These are phyloP conservation scores for Lentinula lateritia DNA, from an alignment of 768 basidiomycete species.

Conservation along the genomic window DNA sequence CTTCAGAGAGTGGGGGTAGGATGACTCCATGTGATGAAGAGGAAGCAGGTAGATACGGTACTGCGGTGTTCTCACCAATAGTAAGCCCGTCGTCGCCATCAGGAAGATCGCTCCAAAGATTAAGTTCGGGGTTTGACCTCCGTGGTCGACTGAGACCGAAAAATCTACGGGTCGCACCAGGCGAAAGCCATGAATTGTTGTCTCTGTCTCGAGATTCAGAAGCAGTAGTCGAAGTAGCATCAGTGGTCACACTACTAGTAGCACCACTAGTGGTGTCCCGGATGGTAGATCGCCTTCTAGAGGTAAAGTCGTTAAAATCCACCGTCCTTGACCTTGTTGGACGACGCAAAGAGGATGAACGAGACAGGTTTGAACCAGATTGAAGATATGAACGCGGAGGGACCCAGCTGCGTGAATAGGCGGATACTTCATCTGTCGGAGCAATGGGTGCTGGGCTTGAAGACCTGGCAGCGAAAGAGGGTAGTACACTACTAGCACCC, in stretches of 20 bases:
- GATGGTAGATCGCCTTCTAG: conserved; percentile 52
- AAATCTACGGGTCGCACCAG: conserved; percentile 40
- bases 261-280: conserved; percentile 27
- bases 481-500: not conserved
- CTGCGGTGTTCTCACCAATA: not conserved
- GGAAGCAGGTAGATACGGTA: not conserved
- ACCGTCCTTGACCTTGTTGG: conserved; percentile 46
- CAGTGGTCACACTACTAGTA: conserved; percentile 23
- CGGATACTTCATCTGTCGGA: not conserved
- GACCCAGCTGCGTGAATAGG: not conserved
- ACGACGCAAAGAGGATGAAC: conserved; percentile 61
- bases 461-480: not conserved
- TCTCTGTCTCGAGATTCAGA: conserved; percentile 1
- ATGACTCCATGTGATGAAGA: conserved; percentile 2
- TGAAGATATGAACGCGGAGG: conserved; percentile 11
- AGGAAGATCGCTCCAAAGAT: conserved; percentile 20
- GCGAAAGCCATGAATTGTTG: conserved; percentile 10
- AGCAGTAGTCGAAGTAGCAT: conserved; percentile 2
- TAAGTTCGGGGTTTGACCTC: conserved; percentile 23
- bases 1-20: conserved; percentile 19
- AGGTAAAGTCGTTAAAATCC: conserved; percentile 71
- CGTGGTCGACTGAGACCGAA: conserved; percentile 45
- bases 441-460: not conserved
- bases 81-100: conserved; percentile 9
- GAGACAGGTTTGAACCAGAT: conserved; percentile 30